Base-by-base conservation (phyloP, 108 stramenopile genomes). In the Skeletonema menzelii region DNA sequence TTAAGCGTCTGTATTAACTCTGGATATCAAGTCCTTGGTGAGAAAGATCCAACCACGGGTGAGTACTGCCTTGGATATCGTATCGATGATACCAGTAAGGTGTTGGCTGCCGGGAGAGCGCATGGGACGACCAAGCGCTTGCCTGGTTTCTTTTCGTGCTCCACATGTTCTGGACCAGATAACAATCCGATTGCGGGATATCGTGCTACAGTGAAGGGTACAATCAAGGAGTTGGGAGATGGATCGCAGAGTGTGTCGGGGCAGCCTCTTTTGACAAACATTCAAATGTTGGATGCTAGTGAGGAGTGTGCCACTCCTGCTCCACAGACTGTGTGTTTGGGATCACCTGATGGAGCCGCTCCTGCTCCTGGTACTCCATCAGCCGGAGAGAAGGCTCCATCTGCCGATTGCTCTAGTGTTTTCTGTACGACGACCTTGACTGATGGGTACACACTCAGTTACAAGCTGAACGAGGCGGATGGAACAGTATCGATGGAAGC, bases 11-110 rank as follows among this genome's bases (percentile, higher is more conserved):
- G 77, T 67, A 34, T 27, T 22, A 17, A 47, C 14, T 55, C 56
- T 62, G 77, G 77, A 28, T 79, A 47, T 68, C 44, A 56, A 26
- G 77, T 79, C 28, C 27, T 79, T 5, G 67, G 65, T 17, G 72
- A 67, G 32, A 73, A 72, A 37, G 37, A 73, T 31, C 30, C 22
- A 20, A 55, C 15, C 37, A 59, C 68, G 0, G 75, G 62, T 7
- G 47, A 30, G 35, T 49, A 70, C 27, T 70, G 69, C 32, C 61
- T 76, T 22, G 75, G 69, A 31, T 70, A 49, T 69, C 69, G 69
- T 5, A 26, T 76, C n/a, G 65, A 77, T 14, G 77, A 72, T 26
- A 56, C 56, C 0, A 71, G 55, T 22, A 49, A n/a, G 4, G 65
- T 62, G 4, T 10, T 66, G 10, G 72, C 59, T 17, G 56, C 65